Evolutionary conservation across 768 basidiomycete genomes (phyloP).

Genomic region (Phanerochaete carnosa): DNA sequence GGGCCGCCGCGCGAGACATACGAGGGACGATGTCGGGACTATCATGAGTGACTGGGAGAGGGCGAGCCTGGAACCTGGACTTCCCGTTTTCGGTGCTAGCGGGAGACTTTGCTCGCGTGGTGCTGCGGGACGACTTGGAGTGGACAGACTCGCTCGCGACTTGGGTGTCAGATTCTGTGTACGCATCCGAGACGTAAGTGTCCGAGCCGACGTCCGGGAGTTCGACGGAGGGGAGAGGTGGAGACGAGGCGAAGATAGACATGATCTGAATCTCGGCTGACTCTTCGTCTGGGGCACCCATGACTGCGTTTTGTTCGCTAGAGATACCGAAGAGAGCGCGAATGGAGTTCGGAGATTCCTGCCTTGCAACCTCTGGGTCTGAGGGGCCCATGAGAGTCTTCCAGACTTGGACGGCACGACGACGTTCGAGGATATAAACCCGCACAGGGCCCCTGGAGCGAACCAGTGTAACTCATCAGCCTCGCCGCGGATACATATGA

Average conservation of each 20-base stretch:
- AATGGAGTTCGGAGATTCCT: slow-evolving; percentile 58
- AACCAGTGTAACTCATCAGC: not conserved
- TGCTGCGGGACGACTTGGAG: slow-evolving; percentile 38
- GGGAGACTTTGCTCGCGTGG: slow-evolving; percentile 21
- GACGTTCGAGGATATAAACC: slow-evolving; percentile 86
- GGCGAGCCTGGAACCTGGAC: slow-evolving; percentile 60
- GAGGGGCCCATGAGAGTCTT: slow-evolving; percentile 69
- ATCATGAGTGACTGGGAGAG: slow-evolving; percentile 56
- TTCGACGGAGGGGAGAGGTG: slow-evolving; percentile 70
- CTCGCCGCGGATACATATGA: not conserved
- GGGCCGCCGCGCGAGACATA: slow-evolving; percentile 67
- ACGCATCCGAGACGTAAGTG: slow-evolving; percentile 20
- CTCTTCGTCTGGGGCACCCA: slow-evolving; percentile 64
- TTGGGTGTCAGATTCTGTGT: slow-evolving; percentile 23
- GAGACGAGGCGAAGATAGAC: slow-evolving; percentile 78
- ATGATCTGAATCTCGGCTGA: slow-evolving; percentile 79
- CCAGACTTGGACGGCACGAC: slow-evolving; percentile 79
- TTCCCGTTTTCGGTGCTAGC: slow-evolving; percentile 43
- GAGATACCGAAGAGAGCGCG: slow-evolving; percentile 67
- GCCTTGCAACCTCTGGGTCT: slow-evolving; percentile 55
- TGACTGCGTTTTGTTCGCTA: slow-evolving; percentile 56
- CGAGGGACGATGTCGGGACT: slow-evolving; percentile 75
- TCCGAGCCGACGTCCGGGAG: slow-evolving; percentile 57
- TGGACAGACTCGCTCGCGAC: slow-evolving; percentile 30
- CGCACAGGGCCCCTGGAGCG: slow-evolving; percentile 73